These are phyloP conservation scores for Sporothrix dimorphospora DNA, from an alignment of 2,329 filamentous ascomycete genomes.

Conservation along the genomic window DNA sequence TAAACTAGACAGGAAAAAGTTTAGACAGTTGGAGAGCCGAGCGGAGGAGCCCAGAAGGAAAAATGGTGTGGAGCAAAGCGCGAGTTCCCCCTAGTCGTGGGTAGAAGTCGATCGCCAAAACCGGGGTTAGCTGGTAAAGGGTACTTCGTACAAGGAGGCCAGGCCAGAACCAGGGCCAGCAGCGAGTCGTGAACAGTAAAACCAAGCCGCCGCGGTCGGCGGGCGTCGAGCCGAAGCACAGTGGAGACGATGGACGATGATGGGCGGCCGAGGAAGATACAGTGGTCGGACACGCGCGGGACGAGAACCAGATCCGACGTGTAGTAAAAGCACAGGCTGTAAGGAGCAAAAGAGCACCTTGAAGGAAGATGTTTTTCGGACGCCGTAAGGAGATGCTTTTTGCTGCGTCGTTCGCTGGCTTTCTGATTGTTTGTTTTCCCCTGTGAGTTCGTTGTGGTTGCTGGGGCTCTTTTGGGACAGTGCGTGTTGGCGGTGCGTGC, in stretches of 20 bases:
- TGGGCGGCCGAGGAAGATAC: not conserved
- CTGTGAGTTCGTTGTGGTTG: not conserved
- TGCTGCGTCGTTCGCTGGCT: not conserved
- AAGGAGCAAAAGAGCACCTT: not conserved
- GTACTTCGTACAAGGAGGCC: not conserved
- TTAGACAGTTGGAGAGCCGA: conserved; percentile 21
- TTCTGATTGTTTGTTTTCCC: not conserved
- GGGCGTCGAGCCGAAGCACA: not conserved
- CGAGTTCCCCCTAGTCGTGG: not conserved
- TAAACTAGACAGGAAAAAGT: conserved; percentile 17
- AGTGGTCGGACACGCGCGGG: not conserved
- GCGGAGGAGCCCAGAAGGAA: conserved; percentile 1
- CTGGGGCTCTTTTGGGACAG: not conserved
- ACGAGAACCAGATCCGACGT: not conserved
- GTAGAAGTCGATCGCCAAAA: conserved; percentile 24
- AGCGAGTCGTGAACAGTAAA: not conserved
- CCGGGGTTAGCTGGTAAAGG: conserved; percentile 20
- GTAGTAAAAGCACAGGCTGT: not conserved
- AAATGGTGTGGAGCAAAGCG: conserved; percentile 25
- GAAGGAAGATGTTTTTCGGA: not conserved
- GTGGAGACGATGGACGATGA: not conserved
- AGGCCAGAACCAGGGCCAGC: not conserved
- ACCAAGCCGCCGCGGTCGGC: not conserved
- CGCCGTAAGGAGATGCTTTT: not conserved
- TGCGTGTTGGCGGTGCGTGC: not conserved